Evolutionary conservation across 2,329 filamentous ascomycete species (phyloP).

Genomic region (Nigrospora sphaerica): DNA sequence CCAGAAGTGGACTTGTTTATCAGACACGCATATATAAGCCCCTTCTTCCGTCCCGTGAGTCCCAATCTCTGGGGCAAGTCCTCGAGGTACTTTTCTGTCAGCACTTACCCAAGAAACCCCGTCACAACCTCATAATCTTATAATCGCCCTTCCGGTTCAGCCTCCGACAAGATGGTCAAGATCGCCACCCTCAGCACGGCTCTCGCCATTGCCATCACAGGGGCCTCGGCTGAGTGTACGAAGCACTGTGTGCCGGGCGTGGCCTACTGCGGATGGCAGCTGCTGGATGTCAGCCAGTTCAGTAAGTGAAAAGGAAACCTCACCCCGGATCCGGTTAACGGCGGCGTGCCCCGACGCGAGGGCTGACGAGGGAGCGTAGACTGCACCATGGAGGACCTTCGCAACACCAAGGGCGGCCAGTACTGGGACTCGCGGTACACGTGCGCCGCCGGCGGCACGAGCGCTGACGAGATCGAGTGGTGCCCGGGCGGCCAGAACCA

Average conservation of each 20-base stretch:
- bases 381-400: not conserved
- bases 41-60: no score
- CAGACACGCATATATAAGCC: no score
- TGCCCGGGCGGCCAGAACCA: not conserved
- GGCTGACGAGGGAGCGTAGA: not conserved
- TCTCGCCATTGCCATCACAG: not conserved
- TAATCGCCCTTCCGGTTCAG: no score
- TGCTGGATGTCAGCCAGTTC: not conserved
- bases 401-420: not conserved
- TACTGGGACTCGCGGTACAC: slow-evolving; percentile 1
- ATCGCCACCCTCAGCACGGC: not conserved
- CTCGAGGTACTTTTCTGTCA: no score
- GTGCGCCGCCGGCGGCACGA: not conserved
- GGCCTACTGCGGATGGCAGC: not conserved
- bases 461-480: not conserved
- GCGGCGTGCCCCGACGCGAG: not conserved
- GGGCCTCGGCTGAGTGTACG: not conserved
- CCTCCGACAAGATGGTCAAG: not conserved
- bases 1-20: no score
- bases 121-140: no score
- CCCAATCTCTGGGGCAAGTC: no score
- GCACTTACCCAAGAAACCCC: no score
- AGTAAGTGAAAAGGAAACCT: not conserved
- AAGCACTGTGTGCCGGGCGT: not conserved
- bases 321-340: not conserved